Evolutionary conservation across 768 basidiomycete species (phyloP).

Genomic region (Heimioporus sp.): DNA sequence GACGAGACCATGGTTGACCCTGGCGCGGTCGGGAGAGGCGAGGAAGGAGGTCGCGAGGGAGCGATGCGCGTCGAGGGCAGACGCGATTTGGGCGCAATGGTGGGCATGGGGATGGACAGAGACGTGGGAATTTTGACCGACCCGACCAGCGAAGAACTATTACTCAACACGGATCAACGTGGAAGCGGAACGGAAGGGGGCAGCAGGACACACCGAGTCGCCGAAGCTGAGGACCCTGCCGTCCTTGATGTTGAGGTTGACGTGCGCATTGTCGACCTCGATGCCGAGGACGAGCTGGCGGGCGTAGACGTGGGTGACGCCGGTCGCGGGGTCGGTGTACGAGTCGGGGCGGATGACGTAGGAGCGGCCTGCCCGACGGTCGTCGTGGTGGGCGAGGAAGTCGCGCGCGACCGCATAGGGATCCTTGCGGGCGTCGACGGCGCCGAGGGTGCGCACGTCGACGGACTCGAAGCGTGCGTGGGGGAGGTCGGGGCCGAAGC

Average conservation of each 20-base stretch:
- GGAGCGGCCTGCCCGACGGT: constrained; percentile 33
- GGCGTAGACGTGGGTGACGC: constrained; percentile 88
- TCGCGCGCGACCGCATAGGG: constrained; percentile 60
- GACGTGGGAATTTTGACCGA: constrained; percentile 26
- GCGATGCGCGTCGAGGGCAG: constrained; percentile 31
- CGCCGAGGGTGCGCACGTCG: constrained; percentile 34
- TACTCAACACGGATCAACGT: constrained; percentile 7
- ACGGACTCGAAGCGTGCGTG: constrained; percentile 66
- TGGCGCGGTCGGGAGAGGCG: constrained; percentile 3
- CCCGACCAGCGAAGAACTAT: constrained; percentile 75
- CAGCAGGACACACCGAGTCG: constrained; percentile 61
- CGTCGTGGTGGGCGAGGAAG: constrained; percentile 49
- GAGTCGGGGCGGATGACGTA: constrained; percentile 77
- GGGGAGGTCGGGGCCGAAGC: constrained; percentile 80
- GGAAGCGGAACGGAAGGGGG: background rate
- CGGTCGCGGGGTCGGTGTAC: constrained; percentile 82
- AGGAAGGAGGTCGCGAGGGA: constrained; percentile 27
- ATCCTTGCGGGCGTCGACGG: constrained; percentile 41
- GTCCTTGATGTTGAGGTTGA: constrained; percentile 90
- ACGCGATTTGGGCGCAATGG: constrained; percentile 46
- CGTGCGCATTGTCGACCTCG: constrained; percentile 86
- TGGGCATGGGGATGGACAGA: constrained; percentile 49
- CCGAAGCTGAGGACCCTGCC: constrained; percentile 85
- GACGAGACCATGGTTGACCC: constrained; percentile 15
- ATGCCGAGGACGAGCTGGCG: constrained; percentile 82